Conservation (phyloP, 495 filamentous ascomycete species). For the Daldinia loculata region DNA sequence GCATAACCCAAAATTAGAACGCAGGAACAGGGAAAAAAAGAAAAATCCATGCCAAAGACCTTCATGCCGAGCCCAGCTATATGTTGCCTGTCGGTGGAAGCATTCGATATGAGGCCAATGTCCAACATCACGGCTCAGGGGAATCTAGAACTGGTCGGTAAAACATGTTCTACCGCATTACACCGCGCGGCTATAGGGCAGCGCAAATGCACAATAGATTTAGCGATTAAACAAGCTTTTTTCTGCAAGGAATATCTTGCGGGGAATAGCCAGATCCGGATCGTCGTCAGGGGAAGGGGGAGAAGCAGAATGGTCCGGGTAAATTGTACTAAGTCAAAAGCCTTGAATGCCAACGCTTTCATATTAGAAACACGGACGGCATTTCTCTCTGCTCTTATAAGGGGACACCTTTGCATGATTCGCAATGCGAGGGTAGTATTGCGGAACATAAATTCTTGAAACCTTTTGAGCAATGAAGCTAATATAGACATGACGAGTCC, state of each 20-base stretch:
- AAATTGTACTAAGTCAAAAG: slow-evolving; percentile 19
- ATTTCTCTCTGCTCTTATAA: slow-evolving; percentile 22
- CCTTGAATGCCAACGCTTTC: slow-evolving; percentile 10
- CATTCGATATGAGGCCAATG: slow-evolving; percentile 28
- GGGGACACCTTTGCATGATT: background rate
- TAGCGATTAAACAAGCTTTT: slow-evolving; percentile 32
- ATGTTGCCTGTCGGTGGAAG: slow-evolving; percentile 8
- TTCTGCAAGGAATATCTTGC: slow-evolving; percentile 19
- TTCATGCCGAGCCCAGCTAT: slow-evolving; percentile 8
- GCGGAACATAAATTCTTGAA: slow-evolving; percentile 12
- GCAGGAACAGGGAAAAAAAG: slow-evolving; percentile 1
- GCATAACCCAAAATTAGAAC: slow-evolving; percentile 21
- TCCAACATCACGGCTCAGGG: slow-evolving; percentile 19
- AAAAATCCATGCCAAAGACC: slow-evolving; percentile 4
- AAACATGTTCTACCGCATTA: slow-evolving; percentile 18
- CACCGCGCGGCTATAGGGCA: slow-evolving; percentile 36
- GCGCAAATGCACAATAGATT: slow-evolving; percentile 6
- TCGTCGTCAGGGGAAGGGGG: slow-evolving; percentile 28
- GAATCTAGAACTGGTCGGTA: slow-evolving; percentile 28
- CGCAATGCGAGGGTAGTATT: slow-evolving; percentile 18
- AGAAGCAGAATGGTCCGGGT: slow-evolving; percentile 28
- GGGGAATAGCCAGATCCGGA: slow-evolving; percentile 35
- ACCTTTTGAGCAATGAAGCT: background rate
- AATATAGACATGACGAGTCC: slow-evolving; percentile 24
- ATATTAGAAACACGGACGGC: slow-evolving; percentile 30